Percentiles rank a stretch among this genome's conserved stretches.
Evolutionary conservation across 257 asterid species (phyloP).

Genomic region (Leptodermis oblonga): DNA sequence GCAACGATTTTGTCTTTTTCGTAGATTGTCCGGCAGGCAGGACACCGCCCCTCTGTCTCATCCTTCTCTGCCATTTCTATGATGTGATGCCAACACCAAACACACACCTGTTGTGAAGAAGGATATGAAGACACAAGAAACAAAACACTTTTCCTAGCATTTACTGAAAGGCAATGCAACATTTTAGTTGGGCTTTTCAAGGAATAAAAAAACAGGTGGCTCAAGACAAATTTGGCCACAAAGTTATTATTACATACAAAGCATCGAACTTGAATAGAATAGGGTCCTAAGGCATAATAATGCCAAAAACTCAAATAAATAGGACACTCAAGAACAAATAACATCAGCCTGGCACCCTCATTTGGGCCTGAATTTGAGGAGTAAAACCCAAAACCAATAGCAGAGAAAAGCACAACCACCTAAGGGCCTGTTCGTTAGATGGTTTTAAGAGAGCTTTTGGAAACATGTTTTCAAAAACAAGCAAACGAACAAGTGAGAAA

Average conservation of each 20-base stretch:
- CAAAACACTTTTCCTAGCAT: background rate
- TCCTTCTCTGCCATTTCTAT: conserved; percentile 96
- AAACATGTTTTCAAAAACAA: no score
- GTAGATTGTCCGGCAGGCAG: conserved; percentile 80
- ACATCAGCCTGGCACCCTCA: background rate
- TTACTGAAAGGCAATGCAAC: background rate
- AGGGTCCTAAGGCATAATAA: background rate
- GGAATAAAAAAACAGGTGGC: background rate
- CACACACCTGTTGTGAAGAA: conserved; percentile 56
- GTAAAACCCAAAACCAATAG: background rate
- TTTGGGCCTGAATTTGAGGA: background rate
- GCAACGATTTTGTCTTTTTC: conserved; percentile 86
- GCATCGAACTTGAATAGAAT: background rate
- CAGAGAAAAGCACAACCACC: background rate
- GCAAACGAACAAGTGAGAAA: no score
- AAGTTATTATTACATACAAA: background rate
- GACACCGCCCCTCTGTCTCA: conserved; percentile 82
- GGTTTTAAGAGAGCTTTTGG: no score
- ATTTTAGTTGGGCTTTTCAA: background rate
- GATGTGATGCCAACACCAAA: conserved; percentile 98
- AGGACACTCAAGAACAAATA: background rate
- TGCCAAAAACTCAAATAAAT: background rate
- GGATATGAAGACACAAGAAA: conserved; percentile 8
- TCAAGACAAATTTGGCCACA: background rate
- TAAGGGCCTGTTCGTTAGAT: no score